Percentiles rank a stretch among this genome's conserved stretches.
phyloP scores from a whole-genome alignment of 495 filamentous ascomycete species.

The Podospora didyma region DNA sequence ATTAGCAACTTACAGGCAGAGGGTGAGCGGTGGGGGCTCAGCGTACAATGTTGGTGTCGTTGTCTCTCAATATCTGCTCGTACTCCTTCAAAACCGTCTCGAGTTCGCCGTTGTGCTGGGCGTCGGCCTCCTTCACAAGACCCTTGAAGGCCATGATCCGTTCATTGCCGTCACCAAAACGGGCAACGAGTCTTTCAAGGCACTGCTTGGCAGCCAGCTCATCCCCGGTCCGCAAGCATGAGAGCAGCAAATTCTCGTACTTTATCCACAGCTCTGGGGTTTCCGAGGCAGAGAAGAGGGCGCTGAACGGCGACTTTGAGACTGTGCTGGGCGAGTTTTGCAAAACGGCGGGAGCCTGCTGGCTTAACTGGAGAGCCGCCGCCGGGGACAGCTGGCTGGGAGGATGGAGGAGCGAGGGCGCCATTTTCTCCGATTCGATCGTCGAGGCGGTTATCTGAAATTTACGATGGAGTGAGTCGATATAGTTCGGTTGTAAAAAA shows the following conservation, averaged over 20 bases:
- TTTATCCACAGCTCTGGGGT: slow-evolving; percentile 71
- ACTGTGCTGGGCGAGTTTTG: slow-evolving; percentile 42
- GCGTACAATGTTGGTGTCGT: slow-evolving; percentile 77
- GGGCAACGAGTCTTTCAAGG: slow-evolving; percentile 65
- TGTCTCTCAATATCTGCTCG: slow-evolving; percentile 65
- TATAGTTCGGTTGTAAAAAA: neutral
- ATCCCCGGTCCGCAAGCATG: slow-evolving; percentile 82
- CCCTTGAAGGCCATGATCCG: slow-evolving; percentile 77
- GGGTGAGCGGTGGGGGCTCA: neutral
- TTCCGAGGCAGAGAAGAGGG: slow-evolving; percentile 56
- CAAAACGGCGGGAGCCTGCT: slow-evolving; percentile 71
- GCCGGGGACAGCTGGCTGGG: slow-evolving; percentile 45
- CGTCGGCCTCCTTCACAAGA: slow-evolving; percentile 80
- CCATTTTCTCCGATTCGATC: slow-evolving; percentile 31
- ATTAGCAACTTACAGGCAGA: slow-evolving; percentile 17
- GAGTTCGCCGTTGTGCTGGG: slow-evolving; percentile 57
- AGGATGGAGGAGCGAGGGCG: slow-evolving; percentile 46
- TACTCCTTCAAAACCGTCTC: slow-evolving; percentile 71
- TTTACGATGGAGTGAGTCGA: neutral
- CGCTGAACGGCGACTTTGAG: slow-evolving; percentile 47
- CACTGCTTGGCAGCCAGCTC: slow-evolving; percentile 70
- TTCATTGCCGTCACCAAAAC: slow-evolving; percentile 81
- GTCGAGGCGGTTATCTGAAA: neutral
- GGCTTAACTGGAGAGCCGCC: slow-evolving; percentile 64
- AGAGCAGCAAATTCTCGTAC: slow-evolving; percentile 82